Evolutionary conservation across 176 grass and related monocot genomes (phyloP).

Genomic region (Calamus simplicifolius): DNA sequence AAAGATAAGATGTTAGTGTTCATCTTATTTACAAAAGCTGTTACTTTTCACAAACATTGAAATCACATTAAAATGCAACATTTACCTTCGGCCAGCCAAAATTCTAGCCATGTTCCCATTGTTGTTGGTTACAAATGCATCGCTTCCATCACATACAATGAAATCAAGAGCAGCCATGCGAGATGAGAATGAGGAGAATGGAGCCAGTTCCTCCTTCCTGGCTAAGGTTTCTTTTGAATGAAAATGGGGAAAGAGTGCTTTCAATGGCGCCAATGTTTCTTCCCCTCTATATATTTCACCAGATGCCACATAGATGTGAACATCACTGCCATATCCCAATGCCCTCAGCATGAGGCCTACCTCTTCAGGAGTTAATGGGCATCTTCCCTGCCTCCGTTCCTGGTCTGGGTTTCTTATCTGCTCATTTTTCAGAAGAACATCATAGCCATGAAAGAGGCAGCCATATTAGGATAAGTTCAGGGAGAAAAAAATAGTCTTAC

Average conservation of each 20-base stretch:
- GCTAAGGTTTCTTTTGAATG: slow-evolving; percentile 74
- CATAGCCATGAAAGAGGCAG: too few relatives aligned
- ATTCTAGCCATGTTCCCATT: slow-evolving; percentile 88
- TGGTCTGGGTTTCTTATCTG: too few relatives aligned
- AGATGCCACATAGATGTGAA: slow-evolving; percentile 81
- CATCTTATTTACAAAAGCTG: too few relatives aligned
- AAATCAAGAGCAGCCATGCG: slow-evolving; percentile 94
- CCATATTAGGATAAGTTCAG: too few relatives aligned
- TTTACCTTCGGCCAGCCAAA: slow-evolving; percentile 70
- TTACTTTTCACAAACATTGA: too few relatives aligned
- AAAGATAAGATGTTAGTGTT: background rate
- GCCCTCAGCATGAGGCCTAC: slow-evolving; percentile 75
- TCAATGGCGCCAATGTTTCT: slow-evolving; percentile 55
- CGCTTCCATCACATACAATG: slow-evolving; percentile 81
- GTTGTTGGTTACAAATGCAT: slow-evolving; percentile 91
- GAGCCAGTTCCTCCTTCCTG: slow-evolving; percentile 50
- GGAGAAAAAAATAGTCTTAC: too few relatives aligned
- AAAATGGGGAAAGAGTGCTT: slow-evolving; percentile 81
- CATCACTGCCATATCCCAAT: slow-evolving; percentile 55
- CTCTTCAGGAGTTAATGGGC: slow-evolving; percentile 82
- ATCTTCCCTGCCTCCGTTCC: slow-evolving; percentile 35
- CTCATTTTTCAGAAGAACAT: too few relatives aligned
- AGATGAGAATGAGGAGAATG: slow-evolving; percentile 55
- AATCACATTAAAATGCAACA: background rate
- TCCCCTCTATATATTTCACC: slow-evolving; percentile 89